A percentile compares a stretch with the other conserved stretches of the same genome.
Conservation (phyloP, 768 basidiomycete species). For the Lentinula aciculospora region DNA sequence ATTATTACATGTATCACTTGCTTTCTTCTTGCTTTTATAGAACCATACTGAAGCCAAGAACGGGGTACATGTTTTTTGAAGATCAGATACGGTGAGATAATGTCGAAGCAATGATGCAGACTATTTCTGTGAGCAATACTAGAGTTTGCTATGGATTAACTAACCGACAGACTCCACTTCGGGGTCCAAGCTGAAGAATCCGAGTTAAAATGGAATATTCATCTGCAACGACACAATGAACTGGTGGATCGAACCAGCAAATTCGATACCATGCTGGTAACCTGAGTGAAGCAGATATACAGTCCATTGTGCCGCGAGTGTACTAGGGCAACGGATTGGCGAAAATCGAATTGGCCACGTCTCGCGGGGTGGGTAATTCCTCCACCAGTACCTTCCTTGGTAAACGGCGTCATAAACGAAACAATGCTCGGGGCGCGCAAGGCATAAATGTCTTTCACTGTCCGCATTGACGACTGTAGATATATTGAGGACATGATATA, state of each 20-base stretch:
- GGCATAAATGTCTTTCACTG: neutral
- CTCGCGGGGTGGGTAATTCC: neutral
- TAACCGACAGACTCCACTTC: too few relatives aligned
- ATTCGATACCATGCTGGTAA: neutral
- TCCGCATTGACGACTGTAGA: neutral
- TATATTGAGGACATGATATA: neutral
- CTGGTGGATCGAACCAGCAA: neutral
- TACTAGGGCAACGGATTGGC: neutral
- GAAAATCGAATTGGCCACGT: neutral
- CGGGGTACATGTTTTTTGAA: too few relatives aligned
- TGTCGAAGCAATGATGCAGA: too few relatives aligned
- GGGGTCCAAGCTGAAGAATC: too few relatives aligned
- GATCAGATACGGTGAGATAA: too few relatives aligned
- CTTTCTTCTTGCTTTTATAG: too few relatives aligned
- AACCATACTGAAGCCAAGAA: too few relatives aligned
- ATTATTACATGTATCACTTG: too few relatives aligned
- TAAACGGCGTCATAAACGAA: neutral
- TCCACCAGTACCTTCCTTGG: neutral
- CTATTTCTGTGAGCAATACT: too few relatives aligned
- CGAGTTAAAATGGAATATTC: too few relatives aligned
- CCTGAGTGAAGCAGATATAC: neutral
- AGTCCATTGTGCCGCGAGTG: neutral
- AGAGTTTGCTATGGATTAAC: too few relatives aligned
- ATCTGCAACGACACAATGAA: neutral
- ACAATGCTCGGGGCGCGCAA: neutral